A percentile compares a stretch with the other conserved stretches of the same genome.
Evolutionary conservation across 805 yeast species (phyloP).

Genomic region (Lipomyces yamadae): DNA sequence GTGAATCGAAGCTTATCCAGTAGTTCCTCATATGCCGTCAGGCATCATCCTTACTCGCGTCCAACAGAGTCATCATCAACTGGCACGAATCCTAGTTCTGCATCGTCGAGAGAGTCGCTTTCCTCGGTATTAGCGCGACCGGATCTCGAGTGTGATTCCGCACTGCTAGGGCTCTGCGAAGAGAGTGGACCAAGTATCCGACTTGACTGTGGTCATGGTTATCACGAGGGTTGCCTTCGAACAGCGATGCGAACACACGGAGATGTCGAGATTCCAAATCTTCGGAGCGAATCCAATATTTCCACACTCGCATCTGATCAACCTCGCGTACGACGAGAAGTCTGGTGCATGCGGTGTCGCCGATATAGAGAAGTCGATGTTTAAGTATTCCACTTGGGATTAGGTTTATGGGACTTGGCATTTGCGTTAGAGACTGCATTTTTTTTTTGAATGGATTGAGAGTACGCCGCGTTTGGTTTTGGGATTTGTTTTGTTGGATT

Average conservation of each 20-base stretch:
- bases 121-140: conserved; percentile 33
- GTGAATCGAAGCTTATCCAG: not conserved
- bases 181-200: conserved; percentile 32
- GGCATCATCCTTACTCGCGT: conserved; percentile 35
- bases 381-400: not conserved
- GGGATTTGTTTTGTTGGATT: not conserved
- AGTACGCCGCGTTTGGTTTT: not conserved
- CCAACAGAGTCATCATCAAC: conserved; percentile 13
- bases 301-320: conserved; percentile 13
- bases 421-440: not conserved
- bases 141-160: conserved; percentile 41
- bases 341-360: conserved; percentile 46
- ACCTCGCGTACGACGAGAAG: conserved; percentile 35
- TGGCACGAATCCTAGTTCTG: conserved; percentile 1
- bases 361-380: conserved; percentile 39
- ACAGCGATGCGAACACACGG: conserved; percentile 43
- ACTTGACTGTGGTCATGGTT: conserved; percentile 43
- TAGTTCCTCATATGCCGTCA: conserved; percentile 16
- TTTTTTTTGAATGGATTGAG: not conserved
- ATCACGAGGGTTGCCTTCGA: conserved; percentile 42
- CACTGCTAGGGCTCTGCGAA: conserved; percentile 41
- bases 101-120: conserved; percentile 7
- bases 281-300: conserved; percentile 30
- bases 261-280: conserved; percentile 41
- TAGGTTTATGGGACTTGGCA: not conserved